Percentiles rank a stretch among this genome's conserved stretches.
Conservation (phyloP, 2,329 filamentous ascomycete genomes). For the Fusarium anthophilum region DNA sequence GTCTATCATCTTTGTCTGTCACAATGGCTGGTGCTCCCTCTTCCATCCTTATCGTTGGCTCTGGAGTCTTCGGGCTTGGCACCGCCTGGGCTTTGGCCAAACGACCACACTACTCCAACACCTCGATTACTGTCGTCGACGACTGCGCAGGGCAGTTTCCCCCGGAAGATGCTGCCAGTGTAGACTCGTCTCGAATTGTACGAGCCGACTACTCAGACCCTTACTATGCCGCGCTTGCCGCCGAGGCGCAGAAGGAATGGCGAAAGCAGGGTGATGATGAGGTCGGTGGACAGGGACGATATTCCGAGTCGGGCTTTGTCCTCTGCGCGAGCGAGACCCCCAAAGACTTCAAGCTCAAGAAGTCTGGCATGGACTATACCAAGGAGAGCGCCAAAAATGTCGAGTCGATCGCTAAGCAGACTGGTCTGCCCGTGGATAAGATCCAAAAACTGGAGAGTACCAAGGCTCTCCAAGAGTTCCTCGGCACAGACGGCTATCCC, state of each 20-base stretch:
- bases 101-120: constrained; percentile 63
- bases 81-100: constrained; percentile 75
- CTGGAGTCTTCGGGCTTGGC: constrained; percentile 70
- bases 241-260: constrained; percentile 75
- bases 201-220: constrained; percentile 82
- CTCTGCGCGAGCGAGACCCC: constrained; percentile 65
- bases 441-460: constrained; percentile 57
- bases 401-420: constrained; percentile 54
- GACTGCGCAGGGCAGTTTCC: constrained; percentile 66
- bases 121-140: constrained; percentile 69
- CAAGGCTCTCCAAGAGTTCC: constrained; percentile 54
- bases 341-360: constrained; percentile 43
- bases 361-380: constrained; percentile 66
- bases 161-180: constrained; percentile 66
- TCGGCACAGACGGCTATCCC: constrained; percentile 60
- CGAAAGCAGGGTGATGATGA: constrained; percentile 65
- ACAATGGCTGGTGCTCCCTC: constrained; percentile 50
- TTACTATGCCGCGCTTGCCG: constrained; percentile 78
- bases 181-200: constrained; percentile 72
- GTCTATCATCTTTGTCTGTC: constrained; percentile 13
- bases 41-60: constrained; percentile 74
- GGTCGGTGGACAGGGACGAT: constrained; percentile 71
- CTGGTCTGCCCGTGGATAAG: constrained; percentile 49
- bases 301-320: constrained; percentile 75
- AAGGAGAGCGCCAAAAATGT: constrained; percentile 71